A percentile compares a stretch with the other conserved stretches of the same genome.
Conservation (phyloP, 2,329 filamentous ascomycete genomes). For the Alternaria atra region DNA sequence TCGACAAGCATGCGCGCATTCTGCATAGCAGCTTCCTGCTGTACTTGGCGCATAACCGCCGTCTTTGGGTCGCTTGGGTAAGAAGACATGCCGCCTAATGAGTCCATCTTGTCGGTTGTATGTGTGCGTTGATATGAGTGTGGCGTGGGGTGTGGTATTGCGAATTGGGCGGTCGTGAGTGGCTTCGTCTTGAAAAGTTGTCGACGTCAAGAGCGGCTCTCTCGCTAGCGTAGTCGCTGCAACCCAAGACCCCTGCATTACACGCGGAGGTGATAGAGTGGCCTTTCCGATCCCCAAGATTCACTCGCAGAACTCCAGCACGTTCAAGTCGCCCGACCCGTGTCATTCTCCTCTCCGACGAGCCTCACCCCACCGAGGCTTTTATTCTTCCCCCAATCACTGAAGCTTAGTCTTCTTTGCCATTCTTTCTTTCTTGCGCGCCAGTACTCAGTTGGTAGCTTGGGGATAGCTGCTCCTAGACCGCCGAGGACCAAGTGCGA, state of each 20-base stretch:
- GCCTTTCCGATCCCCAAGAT: conserved; percentile 19
- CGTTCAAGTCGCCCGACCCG: conserved; percentile 38
- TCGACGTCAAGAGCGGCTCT: conserved; percentile 42
- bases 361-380: conserved; percentile 24
- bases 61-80: conserved; percentile 55
- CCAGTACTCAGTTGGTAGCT: conserved; percentile 15
- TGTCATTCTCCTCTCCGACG: conserved; percentile 35
- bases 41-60: conserved; percentile 61
- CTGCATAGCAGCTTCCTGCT: conserved; percentile 61
- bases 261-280: conserved; percentile 37
- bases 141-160: not conserved
- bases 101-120: conserved; percentile 39
- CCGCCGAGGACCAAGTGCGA: conserved; percentile 25
- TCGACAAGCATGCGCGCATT: conserved; percentile 63
- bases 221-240: conserved; percentile 24
- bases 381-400: conserved; percentile 30
- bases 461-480: conserved; percentile 29
- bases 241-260: conserved; percentile 31
- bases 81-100: conserved; percentile 42
- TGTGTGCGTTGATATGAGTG: conserved; percentile 9
- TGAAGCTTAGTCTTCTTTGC: conserved; percentile 35
- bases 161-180: conserved; percentile 6
- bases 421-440: conserved; percentile 42
- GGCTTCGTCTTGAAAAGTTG: conserved; percentile 30
- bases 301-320: conserved; percentile 25